Percentiles rank a stretch among this genome's conserved stretches.
These are phyloP conservation scores for Apophysomyces variabilis DNA, from an alignment of 371 early-diverging fungal genomes.

Conservation along the genomic window DNA sequence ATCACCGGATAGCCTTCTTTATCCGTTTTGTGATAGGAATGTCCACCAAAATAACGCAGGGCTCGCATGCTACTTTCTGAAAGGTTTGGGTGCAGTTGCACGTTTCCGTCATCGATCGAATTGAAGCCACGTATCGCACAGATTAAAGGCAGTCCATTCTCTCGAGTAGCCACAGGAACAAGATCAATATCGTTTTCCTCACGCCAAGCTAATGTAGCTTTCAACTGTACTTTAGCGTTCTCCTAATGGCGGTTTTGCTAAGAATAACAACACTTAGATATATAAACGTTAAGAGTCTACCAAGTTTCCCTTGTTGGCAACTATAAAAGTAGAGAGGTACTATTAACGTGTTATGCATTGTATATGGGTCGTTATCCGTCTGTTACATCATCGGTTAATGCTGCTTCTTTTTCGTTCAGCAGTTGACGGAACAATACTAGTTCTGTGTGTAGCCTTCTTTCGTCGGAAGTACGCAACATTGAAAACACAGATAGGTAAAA, in stretches of 20 bases:
- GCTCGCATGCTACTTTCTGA: slow-evolving; percentile 65
- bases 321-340: no score
- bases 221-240: slow-evolving; percentile 68
- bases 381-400: no score
- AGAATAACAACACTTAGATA: no score
- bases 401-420: neutral
- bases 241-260: slow-evolving; percentile 32
- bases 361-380: no score
- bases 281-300: neutral
- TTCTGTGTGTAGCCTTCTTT: no score
- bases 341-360: no score
- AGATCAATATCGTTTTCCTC: slow-evolving; percentile 63
- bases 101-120: slow-evolving; percentile 67
- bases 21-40: slow-evolving; percentile 83
- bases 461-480: no score
- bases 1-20: slow-evolving; percentile 77
- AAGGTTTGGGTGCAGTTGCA: slow-evolving; percentile 60
- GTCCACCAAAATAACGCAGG: slow-evolving; percentile 71
- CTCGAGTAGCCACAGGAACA: slow-evolving; percentile 64
- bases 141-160: slow-evolving; percentile 66
- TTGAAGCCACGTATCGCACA: slow-evolving; percentile 72
- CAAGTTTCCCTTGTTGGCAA: no score
- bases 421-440: neutral
- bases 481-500: no score
- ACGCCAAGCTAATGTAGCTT: slow-evolving; percentile 73